Evolutionary conservation across 2,329 filamentous ascomycete species (phyloP).

Genomic region (Intubia oerlemansii): DNA sequence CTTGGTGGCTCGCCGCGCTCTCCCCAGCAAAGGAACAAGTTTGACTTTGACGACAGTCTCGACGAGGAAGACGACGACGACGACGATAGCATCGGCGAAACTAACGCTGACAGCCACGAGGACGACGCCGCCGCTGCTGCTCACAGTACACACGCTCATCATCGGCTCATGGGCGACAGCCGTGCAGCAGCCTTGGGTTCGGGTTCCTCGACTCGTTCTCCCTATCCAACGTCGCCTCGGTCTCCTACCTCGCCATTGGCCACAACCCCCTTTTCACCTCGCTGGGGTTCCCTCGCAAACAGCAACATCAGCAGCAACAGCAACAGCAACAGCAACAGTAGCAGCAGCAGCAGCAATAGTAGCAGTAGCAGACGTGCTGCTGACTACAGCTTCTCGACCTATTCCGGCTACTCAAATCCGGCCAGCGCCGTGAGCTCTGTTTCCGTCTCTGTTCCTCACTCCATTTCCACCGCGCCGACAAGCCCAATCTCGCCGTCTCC

Average conservation of each 20-base stretch:
- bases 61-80: conserved; percentile 4
- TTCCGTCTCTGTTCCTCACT: conserved; percentile 1
- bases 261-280: conserved; percentile 16
- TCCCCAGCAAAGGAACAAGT: no score
- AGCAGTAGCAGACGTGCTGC: no score
- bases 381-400: no score
- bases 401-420: conserved; percentile 6
- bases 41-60: conserved; percentile 5
- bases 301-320: conserved; percentile 8
- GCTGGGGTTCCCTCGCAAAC: conserved; percentile 24
- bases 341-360: no score
- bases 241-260: conserved; percentile 15
- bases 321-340: conserved; percentile 12
- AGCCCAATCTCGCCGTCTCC: conserved; percentile 4
- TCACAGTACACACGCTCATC: conserved; percentile 5
- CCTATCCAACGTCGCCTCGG: conserved; percentile 5
- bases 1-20: no score
- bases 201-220: not conserved
- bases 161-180: no score
- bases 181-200: no score
- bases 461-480: conserved; percentile 6
- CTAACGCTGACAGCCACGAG: not conserved
- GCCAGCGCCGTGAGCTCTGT: not conserved
- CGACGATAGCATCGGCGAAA: conserved; percentile 1
- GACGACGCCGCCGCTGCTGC: conserved; percentile 5